Conservation (phyloP, 1,139 yeast genomes). For the Pichia sp. region DNA sequence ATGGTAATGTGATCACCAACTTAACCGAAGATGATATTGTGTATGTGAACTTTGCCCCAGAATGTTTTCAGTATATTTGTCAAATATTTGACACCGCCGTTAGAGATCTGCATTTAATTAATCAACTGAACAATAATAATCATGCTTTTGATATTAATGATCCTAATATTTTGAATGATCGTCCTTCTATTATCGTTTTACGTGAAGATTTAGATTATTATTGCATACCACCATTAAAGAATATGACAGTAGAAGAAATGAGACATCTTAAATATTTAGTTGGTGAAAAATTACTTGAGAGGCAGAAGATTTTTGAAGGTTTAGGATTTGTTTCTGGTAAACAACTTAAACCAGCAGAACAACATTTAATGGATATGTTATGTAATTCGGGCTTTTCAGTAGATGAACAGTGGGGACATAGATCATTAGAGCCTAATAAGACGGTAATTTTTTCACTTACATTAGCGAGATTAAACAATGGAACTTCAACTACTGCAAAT, state of each 20-base stretch:
- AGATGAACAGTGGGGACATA: slow-evolving; percentile 77
- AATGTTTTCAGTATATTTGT: slow-evolving; percentile 77
- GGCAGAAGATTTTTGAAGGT: slow-evolving; percentile 69
- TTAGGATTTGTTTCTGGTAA: slow-evolving; percentile 42
- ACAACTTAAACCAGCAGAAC: slow-evolving; percentile 84
- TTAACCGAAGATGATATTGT: slow-evolving; percentile 73
- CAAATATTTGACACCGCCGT: slow-evolving; percentile 47
- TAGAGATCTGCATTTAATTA: slow-evolving; percentile 33
- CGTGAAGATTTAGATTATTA: slow-evolving; percentile 94
- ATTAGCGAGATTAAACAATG: slow-evolving; percentile 56
- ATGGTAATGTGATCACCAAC: slow-evolving; percentile 71
- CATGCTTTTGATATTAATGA: slow-evolving; percentile 32
- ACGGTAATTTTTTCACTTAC: slow-evolving; percentile 83
- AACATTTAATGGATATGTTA: slow-evolving; percentile 89
- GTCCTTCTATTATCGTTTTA: slow-evolving; percentile 88
- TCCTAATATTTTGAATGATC: slow-evolving; percentile 59
- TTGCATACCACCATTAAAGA: slow-evolving; percentile 69
- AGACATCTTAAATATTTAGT: slow-evolving; percentile 63
- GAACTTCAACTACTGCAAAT: slow-evolving; percentile 23
- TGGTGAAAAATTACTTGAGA: slow-evolving; percentile 53
- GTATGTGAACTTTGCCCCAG: slow-evolving; percentile 79
- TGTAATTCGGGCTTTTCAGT: slow-evolving; percentile 80
- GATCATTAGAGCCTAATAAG: slow-evolving; percentile 78
- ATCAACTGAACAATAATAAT: slow-evolving; percentile 26
- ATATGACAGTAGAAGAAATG: slow-evolving; percentile 47